A percentile compares a stretch with the other conserved stretches of the same genome.
Conservation (phyloP, 2,329 filamentous ascomycete species). For the Ophiocordyceps camponoti-leonardi region DNA sequence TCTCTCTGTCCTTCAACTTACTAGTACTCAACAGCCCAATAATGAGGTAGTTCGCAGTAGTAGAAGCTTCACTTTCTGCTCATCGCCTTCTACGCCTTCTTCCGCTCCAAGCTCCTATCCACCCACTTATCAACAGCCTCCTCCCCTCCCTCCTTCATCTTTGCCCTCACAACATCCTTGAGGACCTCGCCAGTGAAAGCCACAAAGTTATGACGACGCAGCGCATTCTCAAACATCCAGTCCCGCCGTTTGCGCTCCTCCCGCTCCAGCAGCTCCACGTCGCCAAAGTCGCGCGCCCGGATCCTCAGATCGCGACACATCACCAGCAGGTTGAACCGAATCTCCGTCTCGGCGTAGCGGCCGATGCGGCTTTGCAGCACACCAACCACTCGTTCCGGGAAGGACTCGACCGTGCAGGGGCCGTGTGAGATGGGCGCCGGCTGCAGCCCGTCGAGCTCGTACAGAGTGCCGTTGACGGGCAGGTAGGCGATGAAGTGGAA, state of each 20-base stretch:
- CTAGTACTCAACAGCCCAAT: too few species aligned
- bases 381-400: constrained; percentile 67
- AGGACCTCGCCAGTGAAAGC: constrained; percentile 84
- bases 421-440: constrained; percentile 86
- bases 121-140: constrained; percentile 59
- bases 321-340: constrained; percentile 88
- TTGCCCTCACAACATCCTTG: constrained; percentile 65
- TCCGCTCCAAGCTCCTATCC: constrained; percentile 44
- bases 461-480: constrained; percentile 59
- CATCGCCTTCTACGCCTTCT: constrained; percentile 19
- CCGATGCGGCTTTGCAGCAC: constrained; percentile 72
- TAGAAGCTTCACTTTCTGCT: background rate
- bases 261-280: constrained; percentile 56
- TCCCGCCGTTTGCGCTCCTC: constrained; percentile 72
- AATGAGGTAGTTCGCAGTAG: too few species aligned
- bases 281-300: constrained; percentile 64
- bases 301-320: constrained; percentile 74
- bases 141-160: constrained; percentile 47
- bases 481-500: constrained; percentile 98
- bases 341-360: constrained; percentile 73
- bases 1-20: too few species aligned
- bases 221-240: constrained; percentile 91
- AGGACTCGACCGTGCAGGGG: constrained; percentile 48
- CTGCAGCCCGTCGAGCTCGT: constrained; percentile 91
- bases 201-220: constrained; percentile 88